Conservation (phyloP, 2,329 filamentous ascomycete species). For the Boeremia lycopersici region DNA sequence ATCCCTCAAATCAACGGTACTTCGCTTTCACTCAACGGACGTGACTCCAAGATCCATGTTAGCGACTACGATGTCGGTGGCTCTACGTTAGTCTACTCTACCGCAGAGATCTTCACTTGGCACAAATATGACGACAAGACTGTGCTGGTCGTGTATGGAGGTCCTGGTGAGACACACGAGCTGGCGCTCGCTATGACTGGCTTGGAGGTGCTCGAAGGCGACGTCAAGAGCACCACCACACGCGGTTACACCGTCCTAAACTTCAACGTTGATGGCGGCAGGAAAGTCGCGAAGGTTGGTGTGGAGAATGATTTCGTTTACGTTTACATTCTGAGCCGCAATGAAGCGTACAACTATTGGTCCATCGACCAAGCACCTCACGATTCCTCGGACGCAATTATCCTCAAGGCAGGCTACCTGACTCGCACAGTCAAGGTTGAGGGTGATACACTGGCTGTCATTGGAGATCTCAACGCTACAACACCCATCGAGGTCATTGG, state of each 20-base stretch:
- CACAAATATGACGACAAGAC: conserved; percentile 66
- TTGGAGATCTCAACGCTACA: conserved; percentile 75
- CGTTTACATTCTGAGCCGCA: conserved; percentile 67
- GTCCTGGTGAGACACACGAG: conserved; percentile 67
- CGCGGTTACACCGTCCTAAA: conserved; percentile 57
- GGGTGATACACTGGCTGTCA: conserved; percentile 64
- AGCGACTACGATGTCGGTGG: conserved; percentile 69
- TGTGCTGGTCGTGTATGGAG: conserved; percentile 68
- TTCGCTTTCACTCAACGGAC: conserved; percentile 61
- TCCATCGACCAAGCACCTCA: conserved; percentile 57
- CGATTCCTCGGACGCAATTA: conserved; percentile 51
- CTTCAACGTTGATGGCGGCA: conserved; percentile 62
- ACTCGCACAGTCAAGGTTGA: conserved; percentile 64
- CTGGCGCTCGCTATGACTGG: conserved; percentile 56
- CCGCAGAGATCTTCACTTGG: conserved; percentile 72
- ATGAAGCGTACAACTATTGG: conserved; percentile 73
- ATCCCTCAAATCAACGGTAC: conserved; percentile 65
- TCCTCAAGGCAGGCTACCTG: conserved; percentile 69
- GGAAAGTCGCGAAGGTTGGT: conserved; percentile 58
- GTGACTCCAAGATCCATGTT: conserved; percentile 71
- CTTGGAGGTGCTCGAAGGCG: conserved; percentile 51
- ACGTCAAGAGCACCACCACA: conserved; percentile 45
- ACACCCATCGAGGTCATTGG: conserved; percentile 72
- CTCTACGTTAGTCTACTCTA: conserved; percentile 68
- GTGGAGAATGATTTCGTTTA: conserved; percentile 52